phyloP scores from a whole-genome alignment of 148 eudicot genomes.

The Vaccinium myrtillus region DNA sequence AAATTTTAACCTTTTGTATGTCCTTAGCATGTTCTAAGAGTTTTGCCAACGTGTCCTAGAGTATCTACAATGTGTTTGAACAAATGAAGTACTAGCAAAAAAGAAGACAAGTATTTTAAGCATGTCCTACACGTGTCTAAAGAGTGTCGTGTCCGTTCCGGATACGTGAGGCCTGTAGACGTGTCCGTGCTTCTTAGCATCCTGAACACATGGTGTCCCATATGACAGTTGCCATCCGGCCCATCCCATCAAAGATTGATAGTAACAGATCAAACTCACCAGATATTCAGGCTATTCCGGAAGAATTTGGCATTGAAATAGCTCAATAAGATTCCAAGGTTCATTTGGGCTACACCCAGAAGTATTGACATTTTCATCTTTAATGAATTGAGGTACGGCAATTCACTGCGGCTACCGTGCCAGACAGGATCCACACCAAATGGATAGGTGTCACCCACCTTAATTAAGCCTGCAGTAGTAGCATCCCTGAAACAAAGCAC shows the following conservation, averaged over 20 bases:
- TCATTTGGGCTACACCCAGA: slow-evolving; percentile 59
- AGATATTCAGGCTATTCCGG: slow-evolving; percentile 35
- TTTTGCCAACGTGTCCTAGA: too few species aligned
- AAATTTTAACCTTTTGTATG: too few species aligned
- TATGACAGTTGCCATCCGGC: neutral
- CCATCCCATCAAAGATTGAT: neutral
- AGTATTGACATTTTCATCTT: slow-evolving; percentile 65
- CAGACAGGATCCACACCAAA: slow-evolving; percentile 61
- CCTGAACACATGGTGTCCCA: slow-evolving; percentile 18
- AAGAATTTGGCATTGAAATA: slow-evolving; percentile 45
- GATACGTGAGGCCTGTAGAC: too few species aligned
- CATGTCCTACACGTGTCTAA: too few species aligned
- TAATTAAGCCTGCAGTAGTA: slow-evolving; percentile 50
- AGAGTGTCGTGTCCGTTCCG: too few species aligned
- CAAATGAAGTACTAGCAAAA: too few species aligned
- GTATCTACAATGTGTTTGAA: too few species aligned
- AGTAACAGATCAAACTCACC: slow-evolving; percentile 32
- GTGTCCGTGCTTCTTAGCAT: neutral
- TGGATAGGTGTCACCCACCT: slow-evolving; percentile 55
- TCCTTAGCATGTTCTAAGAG: too few species aligned
- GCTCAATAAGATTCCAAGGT: slow-evolving; percentile 54
- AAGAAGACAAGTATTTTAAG: too few species aligned
- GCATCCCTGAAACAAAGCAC: slow-evolving; percentile 39
- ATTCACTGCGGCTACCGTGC: slow-evolving; percentile 56
- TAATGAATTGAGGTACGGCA: slow-evolving; percentile 51